Percentiles rank a stretch among this genome's conserved stretches.
Evolutionary conservation across 2,329 filamentous ascomycete species (phyloP).

Genomic region (Aspergillus transmontanensis): DNA sequence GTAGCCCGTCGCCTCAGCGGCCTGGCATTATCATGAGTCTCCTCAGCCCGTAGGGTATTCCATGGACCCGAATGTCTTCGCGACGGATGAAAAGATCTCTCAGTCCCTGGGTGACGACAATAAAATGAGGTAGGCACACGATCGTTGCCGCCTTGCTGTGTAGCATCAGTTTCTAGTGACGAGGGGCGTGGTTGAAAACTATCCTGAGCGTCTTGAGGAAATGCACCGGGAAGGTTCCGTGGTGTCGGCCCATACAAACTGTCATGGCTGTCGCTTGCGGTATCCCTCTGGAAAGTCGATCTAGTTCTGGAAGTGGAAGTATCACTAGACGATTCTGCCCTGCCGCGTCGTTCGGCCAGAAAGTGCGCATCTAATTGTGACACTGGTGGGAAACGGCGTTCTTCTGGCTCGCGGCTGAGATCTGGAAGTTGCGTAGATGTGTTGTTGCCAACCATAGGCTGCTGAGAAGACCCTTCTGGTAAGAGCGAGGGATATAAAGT

Average conservation of each 20-base stretch:
- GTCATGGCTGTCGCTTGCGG: not conserved
- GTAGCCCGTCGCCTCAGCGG: constrained; percentile 32
- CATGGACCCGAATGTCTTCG: constrained; percentile 15
- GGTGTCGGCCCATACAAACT: not conserved
- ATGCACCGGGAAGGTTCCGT: constrained; percentile 14
- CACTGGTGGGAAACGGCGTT: constrained; percentile 39
- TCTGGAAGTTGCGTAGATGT: constrained; percentile 19
- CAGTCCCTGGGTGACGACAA: constrained; percentile 4
- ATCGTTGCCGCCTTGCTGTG: not conserved
- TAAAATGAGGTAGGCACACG: not conserved
- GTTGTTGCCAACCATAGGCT: constrained; percentile 1
- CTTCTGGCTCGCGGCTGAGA: constrained; percentile 26
- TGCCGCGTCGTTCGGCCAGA: constrained; percentile 25
- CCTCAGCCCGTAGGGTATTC: constrained; percentile 19
- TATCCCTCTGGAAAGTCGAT: not conserved
- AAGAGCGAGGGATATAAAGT: constrained; percentile 39
- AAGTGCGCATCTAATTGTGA: constrained; percentile 42
- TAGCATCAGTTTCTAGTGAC: not conserved
- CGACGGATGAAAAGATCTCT: constrained; percentile 6
- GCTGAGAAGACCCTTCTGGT: constrained; percentile 17
- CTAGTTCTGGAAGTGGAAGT: not conserved
- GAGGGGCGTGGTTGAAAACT: not conserved
- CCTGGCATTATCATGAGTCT: not conserved
- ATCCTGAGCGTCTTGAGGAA: constrained; percentile 15
- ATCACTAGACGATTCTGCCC: constrained; percentile 1